Conservation (phyloP, 2,329 filamentous ascomycete species). For the Cryoendolithus antarcticus region DNA sequence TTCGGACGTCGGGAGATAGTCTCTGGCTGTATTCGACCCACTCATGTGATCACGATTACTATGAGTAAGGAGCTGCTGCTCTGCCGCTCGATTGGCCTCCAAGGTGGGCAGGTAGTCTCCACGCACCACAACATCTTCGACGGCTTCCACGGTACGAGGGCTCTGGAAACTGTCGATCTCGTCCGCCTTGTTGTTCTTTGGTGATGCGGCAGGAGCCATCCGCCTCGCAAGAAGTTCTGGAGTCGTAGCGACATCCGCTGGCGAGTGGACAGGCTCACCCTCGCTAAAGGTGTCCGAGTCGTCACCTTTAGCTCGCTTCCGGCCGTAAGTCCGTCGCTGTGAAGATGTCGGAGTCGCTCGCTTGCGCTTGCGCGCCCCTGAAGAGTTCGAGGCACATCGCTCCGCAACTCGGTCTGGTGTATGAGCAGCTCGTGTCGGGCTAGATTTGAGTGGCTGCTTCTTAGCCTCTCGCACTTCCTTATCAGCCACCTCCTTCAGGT, state of each 20-base stretch:
- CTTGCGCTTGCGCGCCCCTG: slow-evolving; percentile 3
- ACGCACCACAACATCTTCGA: too few species aligned
- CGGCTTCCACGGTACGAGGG: too few species aligned
- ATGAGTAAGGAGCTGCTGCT: slow-evolving; percentile 8
- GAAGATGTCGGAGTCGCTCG: slow-evolving; percentile 1
- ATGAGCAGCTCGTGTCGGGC: slow-evolving; percentile 4
- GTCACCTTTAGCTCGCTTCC: slow-evolving; percentile 2
- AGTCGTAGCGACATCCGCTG: background rate
- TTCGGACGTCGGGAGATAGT: slow-evolving; percentile 12
- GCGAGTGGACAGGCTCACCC: background rate
- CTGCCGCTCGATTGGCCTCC: slow-evolving; percentile 14
- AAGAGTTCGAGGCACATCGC: background rate
- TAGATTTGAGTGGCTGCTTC: background rate
- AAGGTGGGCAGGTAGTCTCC: slow-evolving; percentile 9
- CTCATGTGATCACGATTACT: background rate
- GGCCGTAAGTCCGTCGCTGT: background rate
- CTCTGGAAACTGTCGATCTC: too few species aligned
- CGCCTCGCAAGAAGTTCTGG: too few species aligned
- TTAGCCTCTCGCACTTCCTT: background rate
- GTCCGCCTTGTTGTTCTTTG: too few species aligned
- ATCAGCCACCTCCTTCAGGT: slow-evolving; percentile 4
- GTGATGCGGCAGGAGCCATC: too few species aligned
- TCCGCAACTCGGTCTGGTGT: background rate
- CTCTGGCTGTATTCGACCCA: background rate
- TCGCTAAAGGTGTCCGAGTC: background rate